A percentile compares a stretch with the other conserved stretches of the same genome.
phyloP scores from a whole-genome alignment of 345 rosid species.

The Citrus reticulata region DNA sequence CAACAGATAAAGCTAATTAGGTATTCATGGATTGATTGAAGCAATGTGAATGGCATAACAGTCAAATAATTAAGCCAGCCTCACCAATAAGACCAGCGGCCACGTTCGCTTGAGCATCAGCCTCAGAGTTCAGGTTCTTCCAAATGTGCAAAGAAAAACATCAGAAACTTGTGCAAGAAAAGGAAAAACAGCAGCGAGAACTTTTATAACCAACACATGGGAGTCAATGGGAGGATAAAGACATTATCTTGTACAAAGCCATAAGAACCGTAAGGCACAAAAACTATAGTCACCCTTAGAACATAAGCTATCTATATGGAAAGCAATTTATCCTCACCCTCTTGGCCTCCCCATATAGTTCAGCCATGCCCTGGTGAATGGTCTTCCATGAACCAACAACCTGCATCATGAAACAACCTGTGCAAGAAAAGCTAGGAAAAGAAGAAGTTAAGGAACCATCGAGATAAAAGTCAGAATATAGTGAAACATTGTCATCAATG shows the following conservation, averaged over 20 bases:
- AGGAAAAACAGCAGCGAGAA: background rate
- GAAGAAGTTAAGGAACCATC: too few relatives aligned
- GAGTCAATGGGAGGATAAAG: background rate
- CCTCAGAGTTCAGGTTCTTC: slow-evolving; percentile 60
- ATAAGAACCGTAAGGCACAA: background rate
- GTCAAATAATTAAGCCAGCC: slow-evolving; percentile 16
- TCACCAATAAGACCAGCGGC: slow-evolving; percentile 38
- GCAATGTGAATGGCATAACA: background rate
- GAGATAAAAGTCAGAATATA: too few relatives aligned
- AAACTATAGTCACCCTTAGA: slow-evolving; percentile 47
- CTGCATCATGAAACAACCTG: too few relatives aligned
- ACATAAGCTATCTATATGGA: slow-evolving; percentile 67
- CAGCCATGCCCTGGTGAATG: slow-evolving; percentile 40
- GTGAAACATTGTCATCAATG: too few relatives aligned
- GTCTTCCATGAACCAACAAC: slow-evolving; percentile 59
- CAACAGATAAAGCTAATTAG: slow-evolving; percentile 2
- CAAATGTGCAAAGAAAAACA: slow-evolving; percentile 13
- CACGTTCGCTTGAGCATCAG: slow-evolving; percentile 81
- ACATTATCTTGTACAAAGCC: background rate
- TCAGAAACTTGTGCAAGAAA: background rate
- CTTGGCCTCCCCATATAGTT: slow-evolving; percentile 46
- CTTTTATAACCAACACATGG: background rate
- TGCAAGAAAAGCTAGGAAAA: background rate
- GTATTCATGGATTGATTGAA: slow-evolving; percentile 3
- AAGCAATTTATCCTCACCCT: slow-evolving; percentile 26